Base-by-base conservation (phyloP, 1,139 yeast species). In the Blastobotrys buckinghamii region DNA sequence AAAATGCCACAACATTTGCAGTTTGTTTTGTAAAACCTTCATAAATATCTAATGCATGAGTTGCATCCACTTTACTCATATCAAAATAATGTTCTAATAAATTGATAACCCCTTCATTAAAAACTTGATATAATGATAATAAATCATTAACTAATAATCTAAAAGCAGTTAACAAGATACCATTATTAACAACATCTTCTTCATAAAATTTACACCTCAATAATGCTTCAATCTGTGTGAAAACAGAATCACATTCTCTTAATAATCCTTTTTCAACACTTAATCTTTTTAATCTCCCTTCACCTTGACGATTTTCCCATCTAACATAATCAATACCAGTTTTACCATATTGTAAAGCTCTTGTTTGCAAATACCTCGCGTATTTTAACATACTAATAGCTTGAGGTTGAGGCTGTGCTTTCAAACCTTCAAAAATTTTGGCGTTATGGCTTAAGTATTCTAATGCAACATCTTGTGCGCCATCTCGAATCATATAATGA, bases 31-130 rank as follows among this genome's bases (percentile, higher is more conserved):
- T 95, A 67, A 92, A 92, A 53, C 77, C 77, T 59, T 84, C 87
- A 71, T 92, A 92, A 44, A 92, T 81, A 29, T 78, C 81, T 55
- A 92, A 75, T 0, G 96, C 92, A 55, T 90, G 77, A 61, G 84
- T 87, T 3, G 97, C 97, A 64, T 92, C 96, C 35, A 73, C 72
- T 57, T 79, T 81, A 35, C 90, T 81, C 81, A 92, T 84, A 68
- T 92, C 98, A 69, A 92, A 92, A 67, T 87, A 92, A 63, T 92
- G 95, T 64, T 92, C 97, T 56, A 92, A 76, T 44, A 92, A 71
- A 60, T 89, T 90, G 57, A 92, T 90, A 35, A 92, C 96, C 27
- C 97, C 97, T 69, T 92, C 97, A 67, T 92, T 92, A 57, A 92
- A 72, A 49, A 84, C 83, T 67, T 92, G 97, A 68, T 88, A 94